Evolutionary conservation across 441 rosid genomes (phyloP).

Genomic region (Erysimum cheiri): DNA sequence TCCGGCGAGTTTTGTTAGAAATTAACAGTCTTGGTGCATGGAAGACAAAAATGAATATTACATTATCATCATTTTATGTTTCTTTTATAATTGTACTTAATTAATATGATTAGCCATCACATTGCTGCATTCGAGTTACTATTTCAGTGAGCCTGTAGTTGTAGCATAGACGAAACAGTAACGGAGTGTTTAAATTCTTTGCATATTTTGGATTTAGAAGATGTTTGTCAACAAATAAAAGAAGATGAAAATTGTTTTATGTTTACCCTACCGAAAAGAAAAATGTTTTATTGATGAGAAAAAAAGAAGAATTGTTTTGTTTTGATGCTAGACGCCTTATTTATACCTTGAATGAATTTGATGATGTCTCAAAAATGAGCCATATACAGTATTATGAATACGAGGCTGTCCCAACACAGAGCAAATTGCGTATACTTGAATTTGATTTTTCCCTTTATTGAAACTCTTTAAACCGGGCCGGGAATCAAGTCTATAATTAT

Average conservation of each 20-base stretch:
- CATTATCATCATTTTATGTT: neutral
- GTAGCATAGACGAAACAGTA: too few relatives aligned
- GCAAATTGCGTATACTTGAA: neutral
- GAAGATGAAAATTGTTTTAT: too few relatives aligned
- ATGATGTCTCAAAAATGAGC: too few relatives aligned
- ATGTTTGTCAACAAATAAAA: too few relatives aligned
- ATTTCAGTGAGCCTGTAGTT: too few relatives aligned
- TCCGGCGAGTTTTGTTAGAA: conserved; percentile 64
- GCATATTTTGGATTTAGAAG: too few relatives aligned
- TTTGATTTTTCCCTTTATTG: neutral
- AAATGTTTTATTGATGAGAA: too few relatives aligned
- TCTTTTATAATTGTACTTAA: neutral
- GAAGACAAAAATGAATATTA: neutral
- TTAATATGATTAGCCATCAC: neutral
- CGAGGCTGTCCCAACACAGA: neutral
- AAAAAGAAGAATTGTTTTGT: neutral
- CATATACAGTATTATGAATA: neutral
- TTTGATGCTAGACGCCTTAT: neutral
- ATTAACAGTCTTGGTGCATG: conserved; percentile 60
- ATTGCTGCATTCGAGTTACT: too few relatives aligned
- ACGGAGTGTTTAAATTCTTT: too few relatives aligned
- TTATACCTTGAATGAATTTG: too few relatives aligned
- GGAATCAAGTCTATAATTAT: neutral
- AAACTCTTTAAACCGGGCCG: neutral
- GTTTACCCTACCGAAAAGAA: too few relatives aligned